Percentiles rank a stretch among this genome's conserved stretches.
phyloP scores from a whole-genome alignment of 2,329 filamentous ascomycete genomes.

The Paecilomyces formosus region DNA sequence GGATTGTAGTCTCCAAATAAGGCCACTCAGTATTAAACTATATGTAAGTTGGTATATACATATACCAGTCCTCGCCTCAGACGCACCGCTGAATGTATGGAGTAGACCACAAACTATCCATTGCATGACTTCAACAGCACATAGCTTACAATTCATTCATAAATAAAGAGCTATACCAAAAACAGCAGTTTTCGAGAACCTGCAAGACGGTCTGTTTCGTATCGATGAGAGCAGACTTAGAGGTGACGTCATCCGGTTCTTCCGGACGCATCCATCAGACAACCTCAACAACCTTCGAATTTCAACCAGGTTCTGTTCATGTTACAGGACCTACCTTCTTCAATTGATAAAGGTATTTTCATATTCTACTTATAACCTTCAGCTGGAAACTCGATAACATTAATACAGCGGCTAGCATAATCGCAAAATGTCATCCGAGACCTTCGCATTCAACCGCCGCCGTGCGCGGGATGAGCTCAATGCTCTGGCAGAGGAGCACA shows the following conservation, averaged over 20 bases:
- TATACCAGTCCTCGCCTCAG: no score
- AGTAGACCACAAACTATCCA: not conserved
- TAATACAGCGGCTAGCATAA: not conserved
- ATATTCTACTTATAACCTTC: not conserved
- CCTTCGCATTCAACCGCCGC: conserved; percentile 42
- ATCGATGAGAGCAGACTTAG: not conserved
- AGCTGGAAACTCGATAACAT: not conserved
- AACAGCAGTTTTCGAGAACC: not conserved
- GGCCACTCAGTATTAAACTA: no score
- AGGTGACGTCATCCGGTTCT: not conserved
- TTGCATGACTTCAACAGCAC: not conserved
- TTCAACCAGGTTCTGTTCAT: not conserved
- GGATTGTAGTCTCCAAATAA: no score
- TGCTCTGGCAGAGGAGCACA: conserved; percentile 50
- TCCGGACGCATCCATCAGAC: not conserved
- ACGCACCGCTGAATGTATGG: no score
- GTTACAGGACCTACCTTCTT: no score
- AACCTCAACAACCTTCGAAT: not conserved
- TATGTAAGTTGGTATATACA: no score
- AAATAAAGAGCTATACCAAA: not conserved
- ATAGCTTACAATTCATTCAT: not conserved
- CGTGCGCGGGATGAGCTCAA: conserved; percentile 44
- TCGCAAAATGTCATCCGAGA: conserved; percentile 25
- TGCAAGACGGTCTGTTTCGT: not conserved
- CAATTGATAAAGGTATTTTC: not conserved